Conservation (phyloP, 2,329 filamentous ascomycete genomes). For the Ophiostoma tasmaniense region DNA sequence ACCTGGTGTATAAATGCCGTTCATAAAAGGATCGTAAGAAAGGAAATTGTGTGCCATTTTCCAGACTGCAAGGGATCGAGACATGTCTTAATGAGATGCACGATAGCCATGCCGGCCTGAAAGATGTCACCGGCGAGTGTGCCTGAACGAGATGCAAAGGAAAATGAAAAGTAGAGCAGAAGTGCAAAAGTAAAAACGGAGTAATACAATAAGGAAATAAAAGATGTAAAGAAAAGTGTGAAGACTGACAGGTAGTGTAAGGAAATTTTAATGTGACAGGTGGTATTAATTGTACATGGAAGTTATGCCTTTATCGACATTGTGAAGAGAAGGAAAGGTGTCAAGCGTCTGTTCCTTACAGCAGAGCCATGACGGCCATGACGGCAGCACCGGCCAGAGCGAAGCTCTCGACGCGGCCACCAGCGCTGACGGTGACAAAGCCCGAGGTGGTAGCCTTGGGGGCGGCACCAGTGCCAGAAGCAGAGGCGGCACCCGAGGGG, state of each 20-base stretch:
- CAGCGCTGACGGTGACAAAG: constrained; percentile 32
- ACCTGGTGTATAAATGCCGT: constrained; percentile 26
- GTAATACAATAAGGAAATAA: constrained; percentile 5
- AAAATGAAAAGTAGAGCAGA: constrained; percentile 2
- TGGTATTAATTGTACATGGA: constrained; percentile 18
- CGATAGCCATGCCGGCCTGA: neutral
- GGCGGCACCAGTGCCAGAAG: constrained; percentile 24
- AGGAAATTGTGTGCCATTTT: constrained; percentile 19
- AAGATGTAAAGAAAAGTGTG: neutral
- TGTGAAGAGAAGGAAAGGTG: neutral
- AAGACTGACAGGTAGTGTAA: neutral
- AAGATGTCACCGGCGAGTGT: neutral
- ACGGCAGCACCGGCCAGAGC: constrained; percentile 38
- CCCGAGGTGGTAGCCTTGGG: constrained; percentile 26
- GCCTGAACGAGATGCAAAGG: neutral
- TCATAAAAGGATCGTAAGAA: constrained; percentile 52
- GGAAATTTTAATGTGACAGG: neutral
- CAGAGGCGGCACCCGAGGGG: neutral
- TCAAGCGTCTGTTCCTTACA: constrained; percentile 31
- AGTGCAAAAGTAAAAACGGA: neutral
- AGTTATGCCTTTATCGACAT: constrained; percentile 18
- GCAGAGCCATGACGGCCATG: constrained; percentile 37
- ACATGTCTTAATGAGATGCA: neutral
- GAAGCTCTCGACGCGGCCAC: constrained; percentile 29
- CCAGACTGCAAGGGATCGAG: neutral